Base-by-base conservation (phyloP, 2,329 filamentous ascomycete genomes). In the Emmonsiellopsis sp. region DNA sequence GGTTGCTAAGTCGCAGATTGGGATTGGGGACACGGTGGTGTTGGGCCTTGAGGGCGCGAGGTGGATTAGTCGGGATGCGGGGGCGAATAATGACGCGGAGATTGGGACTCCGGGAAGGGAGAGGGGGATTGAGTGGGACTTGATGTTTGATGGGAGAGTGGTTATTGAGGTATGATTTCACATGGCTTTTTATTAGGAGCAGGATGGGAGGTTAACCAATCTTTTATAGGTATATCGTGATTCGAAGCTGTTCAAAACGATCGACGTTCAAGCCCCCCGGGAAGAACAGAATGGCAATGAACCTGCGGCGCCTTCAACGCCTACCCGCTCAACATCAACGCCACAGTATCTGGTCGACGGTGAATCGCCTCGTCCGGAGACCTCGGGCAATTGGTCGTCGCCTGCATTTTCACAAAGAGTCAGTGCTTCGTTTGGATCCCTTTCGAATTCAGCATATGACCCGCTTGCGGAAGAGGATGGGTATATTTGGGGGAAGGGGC, bases 321-420 rank as follows among this genome's bases (percentile, higher is more conserved):
- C 60, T 56, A 37, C 61, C 60, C 13, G 53, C 61, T 44, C 63
- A 66, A 6, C 66, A 64, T 14, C 53, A 45, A 7, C 54, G 51
- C 51, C 60, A 61, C 48, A 63, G 60, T 56, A 27, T 32, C n/a
- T 17, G 33, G 52, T 55, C 55, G 36, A 61, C 54, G 37, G 60
- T 54, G 34, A 53, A 43, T 51, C 53, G 7, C 32, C 53, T 31
- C 33, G 43, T 13, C n/a, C 52, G n/a, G 32, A 33, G 36, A 13
- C 72, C 45, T 73, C 72, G 44, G 71, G 75, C 14, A 80, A 85
- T 59, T 93, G 83, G 72, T 75, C 80, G 4, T 94, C 89, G 2
- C 90, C 90, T 0, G 87, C 88, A 0, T 95, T 94, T 60, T 71
- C 88, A 17, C 91, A 87, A 66, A 78, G 85, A 51, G 78, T 81